Conservation (phyloP, 2,329 filamentous ascomycete species). For the Macroventuria anomochaeta region DNA sequence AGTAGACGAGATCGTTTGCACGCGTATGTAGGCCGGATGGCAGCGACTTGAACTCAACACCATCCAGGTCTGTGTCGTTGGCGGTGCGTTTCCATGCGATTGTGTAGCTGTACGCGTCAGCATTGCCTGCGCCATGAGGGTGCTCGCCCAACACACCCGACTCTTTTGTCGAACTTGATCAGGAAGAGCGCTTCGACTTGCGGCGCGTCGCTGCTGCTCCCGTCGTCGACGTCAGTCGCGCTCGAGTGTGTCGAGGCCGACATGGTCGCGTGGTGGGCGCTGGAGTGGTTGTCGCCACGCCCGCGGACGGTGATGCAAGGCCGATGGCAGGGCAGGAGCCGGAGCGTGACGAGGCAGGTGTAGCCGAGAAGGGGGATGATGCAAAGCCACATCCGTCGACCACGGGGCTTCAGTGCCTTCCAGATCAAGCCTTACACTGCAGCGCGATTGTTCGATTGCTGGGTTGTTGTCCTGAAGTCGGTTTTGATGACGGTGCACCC, state of each 20-base stretch:
- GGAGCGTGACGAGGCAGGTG: conserved; percentile 5
- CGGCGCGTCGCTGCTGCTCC: conserved; percentile 30
- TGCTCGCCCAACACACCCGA: conserved; percentile 65
- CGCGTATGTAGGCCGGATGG: conserved; percentile 93
- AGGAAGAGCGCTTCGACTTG: conserved; percentile 77
- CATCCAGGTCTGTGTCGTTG: conserved; percentile 75
- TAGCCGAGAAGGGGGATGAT: conserved; percentile 9
- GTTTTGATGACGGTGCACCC: too few species aligned
- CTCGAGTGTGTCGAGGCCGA: conserved; percentile 41
- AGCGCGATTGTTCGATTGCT: too few species aligned
- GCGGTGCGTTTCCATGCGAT: conserved; percentile 84
- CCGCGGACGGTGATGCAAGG: not conserved
- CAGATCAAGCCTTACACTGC: too few species aligned
- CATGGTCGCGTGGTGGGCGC: conserved; percentile 25
- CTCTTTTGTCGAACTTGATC: conserved; percentile 90
- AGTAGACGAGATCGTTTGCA: conserved; percentile 86
- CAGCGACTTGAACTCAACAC: conserved; percentile 94
- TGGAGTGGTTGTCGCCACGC: not conserved
- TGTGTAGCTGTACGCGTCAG: conserved; percentile 64
- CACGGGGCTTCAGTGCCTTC: too few species aligned
- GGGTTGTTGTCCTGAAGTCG: too few species aligned
- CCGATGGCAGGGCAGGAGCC: conserved; percentile 4
- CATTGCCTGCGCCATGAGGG: conserved; percentile 1
- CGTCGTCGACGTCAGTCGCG: conserved; percentile 34
- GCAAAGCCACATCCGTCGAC: not conserved